phyloP scores from a whole-genome alignment of 768 basidiomycete genomes.

The Leccinum aurantiacum region DNA sequence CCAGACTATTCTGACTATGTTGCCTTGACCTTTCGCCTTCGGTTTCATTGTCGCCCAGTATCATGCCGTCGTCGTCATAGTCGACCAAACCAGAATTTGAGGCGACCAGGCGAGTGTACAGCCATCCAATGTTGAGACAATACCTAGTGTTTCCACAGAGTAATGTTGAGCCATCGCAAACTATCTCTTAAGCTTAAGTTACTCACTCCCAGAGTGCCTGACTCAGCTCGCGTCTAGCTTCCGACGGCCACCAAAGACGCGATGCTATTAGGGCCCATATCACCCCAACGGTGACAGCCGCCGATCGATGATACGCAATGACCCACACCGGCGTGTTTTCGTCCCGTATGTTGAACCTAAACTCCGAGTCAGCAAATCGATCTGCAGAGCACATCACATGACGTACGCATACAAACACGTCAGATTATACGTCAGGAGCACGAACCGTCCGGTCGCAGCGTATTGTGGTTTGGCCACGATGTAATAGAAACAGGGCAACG shows the following conservation, averaged over 20 bases:
- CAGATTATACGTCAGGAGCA: conserved; percentile 86
- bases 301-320: conserved; percentile 75
- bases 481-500: conserved; percentile 91
- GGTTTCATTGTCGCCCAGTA: conserved; percentile 3
- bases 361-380: background rate
- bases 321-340: conserved; percentile 58
- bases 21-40: background rate
- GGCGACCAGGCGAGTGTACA: conserved; percentile 89
- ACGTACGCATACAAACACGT: conserved; percentile 71
- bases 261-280: conserved; percentile 89
- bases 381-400: background rate
- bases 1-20: conserved; percentile 6
- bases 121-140: conserved; percentile 90
- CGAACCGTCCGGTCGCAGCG: conserved; percentile 74
- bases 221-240: conserved; percentile 85
- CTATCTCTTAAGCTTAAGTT: background rate
- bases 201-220: conserved; percentile 83
- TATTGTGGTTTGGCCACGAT: conserved; percentile 79
- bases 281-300: conserved; percentile 83
- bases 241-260: conserved; percentile 93
- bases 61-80: conserved; percentile 27
- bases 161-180: background rate
- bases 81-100: conserved; percentile 76
- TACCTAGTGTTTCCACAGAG: conserved; percentile 53
- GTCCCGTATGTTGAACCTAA: conserved; percentile 78